Evolutionary conservation across 805 yeast species (phyloP), one percentile per base, ranked within the genome.

Genomic region (Pichia insulana): DNA sequence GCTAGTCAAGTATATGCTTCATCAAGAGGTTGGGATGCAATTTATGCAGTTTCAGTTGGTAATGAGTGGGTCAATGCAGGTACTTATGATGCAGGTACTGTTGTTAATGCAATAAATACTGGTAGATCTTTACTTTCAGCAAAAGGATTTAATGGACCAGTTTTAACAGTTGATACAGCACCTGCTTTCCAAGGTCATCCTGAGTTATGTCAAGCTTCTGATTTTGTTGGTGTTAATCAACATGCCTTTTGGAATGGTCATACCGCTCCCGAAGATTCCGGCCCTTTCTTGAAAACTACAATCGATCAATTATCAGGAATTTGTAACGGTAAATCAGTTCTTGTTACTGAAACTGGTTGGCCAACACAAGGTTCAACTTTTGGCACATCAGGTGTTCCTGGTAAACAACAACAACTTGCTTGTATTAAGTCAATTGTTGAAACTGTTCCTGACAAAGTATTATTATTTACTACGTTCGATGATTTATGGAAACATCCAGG

Each of bases 261-360:
- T 20, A 72, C 71, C 17, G 57, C 56, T 25, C 76, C 85, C 18
- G 59, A 63, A 4, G 60, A 74, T 47, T 62, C 82, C 1, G 85
- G 83, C 36, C 40, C 72, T 3, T 78, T 73, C 72, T 61, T 78
- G 45, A 50, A 63, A 49, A 49, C 53, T 17, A 80, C 77, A 52
- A 72, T 78, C 36, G 48, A 63, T 4, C 55, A 61, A 49, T 63
- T 78, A 44, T 61, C 68, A 50, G 47, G 58, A 34, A 60, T 57
- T 17, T 78, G 83, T 56, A n/a, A 28, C 10, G 63, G 64, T 46
- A 76, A 78, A 58, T 50, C 56, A 16, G 73, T 76, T 32, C 59
- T 78, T 47, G 68, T 78, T 49, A 68, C 78, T 43, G 86, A 79
- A 63, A 71, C 82, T 39, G 86, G 86, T 34, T 79, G 86, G 86